phyloP scores from a whole-genome alignment of 305 asterid genomes.

The Lippia alba region DNA sequence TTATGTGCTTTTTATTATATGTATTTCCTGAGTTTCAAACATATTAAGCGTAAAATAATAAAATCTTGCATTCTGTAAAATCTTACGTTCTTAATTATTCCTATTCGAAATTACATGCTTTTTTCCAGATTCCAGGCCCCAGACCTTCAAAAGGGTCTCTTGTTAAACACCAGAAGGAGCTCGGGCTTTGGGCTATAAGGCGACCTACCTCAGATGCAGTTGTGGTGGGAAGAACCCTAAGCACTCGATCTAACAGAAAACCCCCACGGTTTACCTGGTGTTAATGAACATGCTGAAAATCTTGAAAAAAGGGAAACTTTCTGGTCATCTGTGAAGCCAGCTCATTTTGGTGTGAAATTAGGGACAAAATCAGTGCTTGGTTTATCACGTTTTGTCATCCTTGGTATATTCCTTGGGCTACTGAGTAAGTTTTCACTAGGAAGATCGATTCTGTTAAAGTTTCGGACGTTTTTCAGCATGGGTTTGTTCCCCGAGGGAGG shows the following conservation, averaged over 20 bases:
- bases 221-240: slow-evolving; percentile 75
- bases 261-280: slow-evolving; percentile 80
- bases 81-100: neutral
- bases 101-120: neutral
- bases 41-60: too few relatives aligned
- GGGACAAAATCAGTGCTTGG: slow-evolving; percentile 65
- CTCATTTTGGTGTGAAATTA: slow-evolving; percentile 81
- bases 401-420: slow-evolving; percentile 65
- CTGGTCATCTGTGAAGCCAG: slow-evolving; percentile 85
- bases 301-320: slow-evolving; percentile 60
- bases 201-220: slow-evolving; percentile 84
- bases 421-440: slow-evolving; percentile 58
- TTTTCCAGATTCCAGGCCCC: slow-evolving; percentile 79
- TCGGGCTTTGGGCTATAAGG: slow-evolving; percentile 78
- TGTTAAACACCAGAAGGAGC: slow-evolving; percentile 72
- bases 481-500: slow-evolving; percentile 79
- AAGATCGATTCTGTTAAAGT: slow-evolving; percentile 73
- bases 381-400: slow-evolving; percentile 52
- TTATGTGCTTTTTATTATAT: too few relatives aligned
- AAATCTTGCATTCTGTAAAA: neutral
- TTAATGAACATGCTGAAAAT: slow-evolving; percentile 56
- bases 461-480: slow-evolving; percentile 74
- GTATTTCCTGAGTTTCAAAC: too few relatives aligned
- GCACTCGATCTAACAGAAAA: slow-evolving; percentile 61
- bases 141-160: slow-evolving; percentile 59